A percentile compares a stretch with the other conserved stretches of the same genome.
phyloP scores from a whole-genome alignment of 2,329 filamentous ascomycete species.

The Penicillium janthinellum region DNA sequence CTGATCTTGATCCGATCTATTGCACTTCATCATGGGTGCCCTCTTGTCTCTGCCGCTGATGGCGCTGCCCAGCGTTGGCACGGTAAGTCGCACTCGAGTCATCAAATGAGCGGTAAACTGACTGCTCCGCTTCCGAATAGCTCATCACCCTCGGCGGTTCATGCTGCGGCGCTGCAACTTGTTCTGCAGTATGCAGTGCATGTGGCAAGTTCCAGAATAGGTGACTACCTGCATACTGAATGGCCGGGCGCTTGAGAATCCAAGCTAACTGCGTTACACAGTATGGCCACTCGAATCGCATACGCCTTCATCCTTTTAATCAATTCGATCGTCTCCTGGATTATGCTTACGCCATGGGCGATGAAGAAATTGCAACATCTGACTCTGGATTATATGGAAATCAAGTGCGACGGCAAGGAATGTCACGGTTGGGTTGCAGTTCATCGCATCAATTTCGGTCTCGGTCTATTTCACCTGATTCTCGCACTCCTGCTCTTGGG shows the following conservation, averaged over 20 bases:
- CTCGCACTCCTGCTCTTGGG: constrained; percentile 83
- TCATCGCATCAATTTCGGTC: constrained; percentile 95
- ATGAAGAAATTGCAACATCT: constrained; percentile 92
- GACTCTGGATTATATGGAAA: constrained; percentile 93
- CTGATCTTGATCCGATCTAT: neutral
- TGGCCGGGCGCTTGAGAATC: neutral
- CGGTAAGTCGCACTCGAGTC: constrained; percentile 61
- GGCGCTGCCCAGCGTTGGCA: constrained; percentile 81
- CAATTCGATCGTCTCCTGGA: constrained; percentile 97
- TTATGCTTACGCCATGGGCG: constrained; percentile 98
- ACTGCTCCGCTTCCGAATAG: constrained; percentile 47
- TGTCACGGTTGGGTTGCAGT: constrained; percentile 97
- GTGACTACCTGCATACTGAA: constrained; percentile 61
- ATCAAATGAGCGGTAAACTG: constrained; percentile 16
- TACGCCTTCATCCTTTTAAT: constrained; percentile 92
- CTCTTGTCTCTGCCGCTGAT: constrained; percentile 86
- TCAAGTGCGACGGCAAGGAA: constrained; percentile 84
- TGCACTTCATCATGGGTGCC: constrained; percentile 71
- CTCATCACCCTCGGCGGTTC: constrained; percentile 77
- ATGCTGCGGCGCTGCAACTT: constrained; percentile 95
- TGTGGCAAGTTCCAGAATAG: constrained; percentile 98
- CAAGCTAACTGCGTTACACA: constrained; percentile 44
- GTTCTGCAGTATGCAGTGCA: constrained; percentile 90
- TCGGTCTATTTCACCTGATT: constrained; percentile 89
- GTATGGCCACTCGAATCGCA: constrained; percentile 94